phyloP scores from a whole-genome alignment of 805 yeast genomes.

The Sugiyamaella smithiae region DNA sequence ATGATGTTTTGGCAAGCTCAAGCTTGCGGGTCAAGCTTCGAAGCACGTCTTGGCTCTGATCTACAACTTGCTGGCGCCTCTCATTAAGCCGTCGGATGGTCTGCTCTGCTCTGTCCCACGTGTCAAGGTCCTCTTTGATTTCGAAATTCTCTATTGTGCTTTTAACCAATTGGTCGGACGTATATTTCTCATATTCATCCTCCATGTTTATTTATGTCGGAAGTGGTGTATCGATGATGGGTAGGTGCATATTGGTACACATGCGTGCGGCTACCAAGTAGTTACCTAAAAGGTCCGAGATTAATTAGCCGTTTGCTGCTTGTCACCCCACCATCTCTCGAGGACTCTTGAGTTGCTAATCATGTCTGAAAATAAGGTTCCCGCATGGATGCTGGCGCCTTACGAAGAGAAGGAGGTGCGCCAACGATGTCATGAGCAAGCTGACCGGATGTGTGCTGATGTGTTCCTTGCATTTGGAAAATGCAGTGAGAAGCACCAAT shows the following conservation, averaged over 20 bases:
- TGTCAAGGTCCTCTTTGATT: constrained; percentile 24
- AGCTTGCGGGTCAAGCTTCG: constrained; percentile 23
- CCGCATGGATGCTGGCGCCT: constrained; percentile 40
- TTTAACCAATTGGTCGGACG: constrained; percentile 3
- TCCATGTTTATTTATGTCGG: background rate
- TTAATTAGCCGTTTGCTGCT: too few species aligned
- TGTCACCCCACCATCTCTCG: too few species aligned
- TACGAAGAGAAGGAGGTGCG: constrained; percentile 37
- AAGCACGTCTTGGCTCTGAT: constrained; percentile 19
- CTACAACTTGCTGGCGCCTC: constrained; percentile 14
- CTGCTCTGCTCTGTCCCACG: constrained; percentile 24
- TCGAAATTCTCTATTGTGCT: constrained; percentile 24
- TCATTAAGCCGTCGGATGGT: constrained; percentile 16
- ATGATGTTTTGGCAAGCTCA: constrained; percentile 23
- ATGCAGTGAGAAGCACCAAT: constrained; percentile 35
- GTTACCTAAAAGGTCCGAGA: too few species aligned
- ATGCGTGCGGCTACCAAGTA: too few species aligned
- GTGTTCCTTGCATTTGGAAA: constrained; percentile 32
- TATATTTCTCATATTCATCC: background rate
- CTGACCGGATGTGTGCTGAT: constrained; percentile 32
- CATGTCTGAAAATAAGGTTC: too few species aligned
- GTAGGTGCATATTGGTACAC: too few species aligned
- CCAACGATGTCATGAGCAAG: constrained; percentile 32
- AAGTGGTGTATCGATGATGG: too few species aligned
- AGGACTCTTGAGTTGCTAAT: too few species aligned